Base-by-base conservation (phyloP, 257 asterid genomes). In the Jacaranda copaia region DNA sequence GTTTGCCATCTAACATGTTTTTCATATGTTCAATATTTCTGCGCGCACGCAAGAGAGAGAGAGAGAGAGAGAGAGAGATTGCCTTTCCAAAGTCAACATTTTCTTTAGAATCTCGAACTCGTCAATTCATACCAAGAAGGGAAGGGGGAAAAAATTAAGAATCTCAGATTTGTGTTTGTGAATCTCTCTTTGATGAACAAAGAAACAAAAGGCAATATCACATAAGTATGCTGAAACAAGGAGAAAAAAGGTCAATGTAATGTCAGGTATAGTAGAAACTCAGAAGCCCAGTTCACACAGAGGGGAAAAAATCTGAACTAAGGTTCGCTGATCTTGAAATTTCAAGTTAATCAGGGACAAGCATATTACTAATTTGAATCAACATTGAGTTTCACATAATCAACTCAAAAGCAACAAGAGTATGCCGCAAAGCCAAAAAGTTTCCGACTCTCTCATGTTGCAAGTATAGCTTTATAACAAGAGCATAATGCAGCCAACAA, bases 201-300 rank as follows among this genome's bases (percentile, higher is more conserved):
- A 25, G 32, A 25, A 25, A 25, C 32, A 25, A 25, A 2, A 25
- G 32, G 32, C 32, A 25, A 25, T 25, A 25, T 25, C 32, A 25
- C 32, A 25, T 1, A 25, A 25, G 32, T 25, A 25, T 25, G 32
- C 32, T 25, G 2, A 1, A 25, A 25, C 1, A 25, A 25, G 32
- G 32, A 25, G 32, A 25, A 25, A 25, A 25, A 0, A 16, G 35
- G 46, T 48, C 42, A 48, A 38, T 51, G 43, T 46, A 57, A 67
- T 73, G 46, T 79, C 67, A 80, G 46, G 72, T 11, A 59, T 6
- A 5, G 73, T 14, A 80, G 51, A 67, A 55, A 40, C 66, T 52
- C 45, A 62, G 42, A 49, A 39, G 38, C 77, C 20, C 35, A 67
- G 40, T 42, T 67, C 72, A 48, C 58, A 8, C 8, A 19, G 16